Evolutionary conservation across 371 early-diverging fungal genomes (phyloP).

Genomic region (Mycotypha africana): DNA sequence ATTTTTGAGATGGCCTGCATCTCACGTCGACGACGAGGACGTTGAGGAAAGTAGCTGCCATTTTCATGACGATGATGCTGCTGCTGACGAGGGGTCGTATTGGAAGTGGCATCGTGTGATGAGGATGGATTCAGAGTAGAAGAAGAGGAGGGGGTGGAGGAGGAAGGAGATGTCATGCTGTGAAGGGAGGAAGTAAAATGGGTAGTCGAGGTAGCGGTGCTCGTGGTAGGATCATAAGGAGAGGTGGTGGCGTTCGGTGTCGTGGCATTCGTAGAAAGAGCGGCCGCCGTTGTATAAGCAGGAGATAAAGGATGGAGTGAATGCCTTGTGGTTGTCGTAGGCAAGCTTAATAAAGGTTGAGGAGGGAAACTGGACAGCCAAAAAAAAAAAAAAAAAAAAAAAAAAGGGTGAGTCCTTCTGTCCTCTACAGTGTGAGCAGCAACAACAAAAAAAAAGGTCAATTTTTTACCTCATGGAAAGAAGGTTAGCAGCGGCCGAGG

Average conservation of each 20-base stretch:
- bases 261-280: too few relatives aligned
- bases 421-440: neutral
- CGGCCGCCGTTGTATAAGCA: conserved; percentile 9
- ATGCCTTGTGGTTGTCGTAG: conserved; percentile 4
- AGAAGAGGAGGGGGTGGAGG: conserved; percentile 3
- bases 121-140: too few relatives aligned
- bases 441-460: neutral
- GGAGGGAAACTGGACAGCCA: conserved; percentile 4
- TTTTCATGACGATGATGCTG: conserved; percentile 32
- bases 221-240: neutral
- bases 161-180: conserved; percentile 1
- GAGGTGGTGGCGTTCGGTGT: neutral
- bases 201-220: neutral
- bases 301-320: conserved; percentile 18
- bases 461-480: conserved; percentile 15
- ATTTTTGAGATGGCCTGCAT: conserved; percentile 58
- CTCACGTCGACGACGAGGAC: conserved; percentile 40
- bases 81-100: neutral
- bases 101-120: too few relatives aligned
- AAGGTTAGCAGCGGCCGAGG: conserved; percentile 1
- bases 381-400: neutral
- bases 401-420: neutral
- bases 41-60: too few relatives aligned
- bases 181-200: neutral
- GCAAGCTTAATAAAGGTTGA: conserved; percentile 10